phyloP scores from a whole-genome alignment of 345 rosid species.

The Pistacia vera region DNA sequence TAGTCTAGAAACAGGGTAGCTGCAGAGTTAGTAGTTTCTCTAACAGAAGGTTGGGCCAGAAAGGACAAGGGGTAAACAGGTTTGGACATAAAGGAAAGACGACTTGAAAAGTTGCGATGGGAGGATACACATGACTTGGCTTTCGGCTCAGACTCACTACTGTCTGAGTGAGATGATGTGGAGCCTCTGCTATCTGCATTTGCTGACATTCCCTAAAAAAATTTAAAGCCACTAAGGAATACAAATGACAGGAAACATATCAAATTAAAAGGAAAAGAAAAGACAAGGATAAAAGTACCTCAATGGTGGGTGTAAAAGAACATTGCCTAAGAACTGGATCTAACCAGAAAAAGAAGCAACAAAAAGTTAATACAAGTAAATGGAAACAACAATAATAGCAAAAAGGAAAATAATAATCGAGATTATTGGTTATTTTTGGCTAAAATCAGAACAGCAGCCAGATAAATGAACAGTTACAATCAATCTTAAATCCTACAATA shows the following conservation, averaged over 20 bases:
- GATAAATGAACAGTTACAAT: background rate
- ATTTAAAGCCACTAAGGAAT: constrained; percentile 18
- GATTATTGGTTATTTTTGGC: background rate
- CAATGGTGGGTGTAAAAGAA: constrained; percentile 36
- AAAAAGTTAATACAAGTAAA: constrained; percentile 8
- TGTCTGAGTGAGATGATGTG: constrained; percentile 48
- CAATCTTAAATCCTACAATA: background rate
- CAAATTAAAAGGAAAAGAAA: constrained; percentile 3
- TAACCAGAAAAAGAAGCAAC: constrained; percentile 26
- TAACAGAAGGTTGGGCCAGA: constrained; percentile 25
- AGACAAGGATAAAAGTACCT: constrained; percentile 31
- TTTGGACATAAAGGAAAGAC: constrained; percentile 52
- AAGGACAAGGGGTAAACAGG: constrained; percentile 62
- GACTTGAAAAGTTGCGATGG: constrained; percentile 46
- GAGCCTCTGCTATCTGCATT: constrained; percentile 43
- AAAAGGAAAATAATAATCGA: background rate
- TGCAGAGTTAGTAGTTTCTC: constrained; percentile 26
- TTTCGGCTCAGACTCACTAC: constrained; percentile 47
- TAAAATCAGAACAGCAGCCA: background rate
- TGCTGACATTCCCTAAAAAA: constrained; percentile 41
- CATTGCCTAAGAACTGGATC: constrained; percentile 35
- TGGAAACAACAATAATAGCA: background rate
- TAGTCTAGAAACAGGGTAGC: constrained; percentile 26
- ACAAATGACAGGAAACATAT: background rate
- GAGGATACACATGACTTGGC: constrained; percentile 39